Evolutionary conservation across 1,139 yeast species (phyloP), one percentile per base, ranked within the genome.

Genomic region (Yamadazyma friedrichii): DNA sequence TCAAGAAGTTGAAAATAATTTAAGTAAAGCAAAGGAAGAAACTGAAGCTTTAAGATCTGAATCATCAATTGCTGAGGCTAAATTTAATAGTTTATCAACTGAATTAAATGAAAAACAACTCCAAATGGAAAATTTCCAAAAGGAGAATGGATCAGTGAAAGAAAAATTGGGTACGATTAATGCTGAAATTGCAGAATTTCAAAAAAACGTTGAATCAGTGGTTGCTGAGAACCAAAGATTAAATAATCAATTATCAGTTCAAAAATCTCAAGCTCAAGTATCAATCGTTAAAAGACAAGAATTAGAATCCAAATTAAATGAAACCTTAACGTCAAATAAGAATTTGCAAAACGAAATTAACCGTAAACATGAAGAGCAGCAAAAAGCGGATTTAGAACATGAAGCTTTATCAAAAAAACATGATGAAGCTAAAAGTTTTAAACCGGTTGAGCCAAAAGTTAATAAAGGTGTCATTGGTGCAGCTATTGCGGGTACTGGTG

Each of bases 11-110:
- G 91, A 88, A 57, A 61, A 71, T 5, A 71, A 76, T 36, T 70
- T 88, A 50, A 65, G 67, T 9, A 62, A 74, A 15, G 80, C 91
- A 1, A 80, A 76, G 42, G 77, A 74, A 46, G 97, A 89, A 55
- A 76, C 85, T 10, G 88, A 82, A 46, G 77, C 82, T 40, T 71
- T 91, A 50, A 74, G 86, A 52, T 80, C 88, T 39, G 95, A 91
- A 52, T 73, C 88, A 2, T 80, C 89, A 1, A 74, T 88, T 37
- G 77, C 89, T 2, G 96, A 91, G 59, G 95, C 96, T 8, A 85
- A 82, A 49, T 77, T 80, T 50, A 84, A 86, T 55, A 82, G 88
- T 10, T 76, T 86, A 35, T 85, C 87, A 44, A 58, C 81, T 1
- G 83, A 87, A 51, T 73, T 85, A 50, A 81, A 80, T 49, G 79